These are phyloP conservation scores for Fistulinella prunicolor DNA, from an alignment of 768 basidiomycete genomes.

Conservation along the genomic window DNA sequence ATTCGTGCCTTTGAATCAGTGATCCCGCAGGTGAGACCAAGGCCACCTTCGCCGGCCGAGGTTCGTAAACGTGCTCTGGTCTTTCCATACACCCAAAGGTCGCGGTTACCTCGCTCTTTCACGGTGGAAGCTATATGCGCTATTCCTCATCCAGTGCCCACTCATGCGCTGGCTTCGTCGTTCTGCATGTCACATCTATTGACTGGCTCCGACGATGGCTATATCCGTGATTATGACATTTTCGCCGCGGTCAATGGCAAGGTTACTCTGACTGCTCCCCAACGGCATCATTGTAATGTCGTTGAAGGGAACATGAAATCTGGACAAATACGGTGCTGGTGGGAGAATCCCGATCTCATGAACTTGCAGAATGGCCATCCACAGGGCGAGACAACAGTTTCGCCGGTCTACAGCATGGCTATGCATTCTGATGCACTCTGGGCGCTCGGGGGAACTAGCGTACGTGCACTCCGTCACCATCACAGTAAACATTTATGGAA, in stretches of 20 bases:
- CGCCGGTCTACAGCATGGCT: slow-evolving; percentile 86
- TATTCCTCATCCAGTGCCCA: slow-evolving; percentile 84
- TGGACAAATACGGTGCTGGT: slow-evolving; percentile 85
- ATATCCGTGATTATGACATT: slow-evolving; percentile 89
- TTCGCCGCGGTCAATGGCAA: slow-evolving; percentile 87
- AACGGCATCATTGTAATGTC: slow-evolving; percentile 83
- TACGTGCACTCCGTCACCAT: slow-evolving; percentile 38
- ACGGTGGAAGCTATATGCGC: slow-evolving; percentile 91
- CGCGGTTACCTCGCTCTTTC: slow-evolving; percentile 55
- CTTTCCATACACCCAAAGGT: slow-evolving; percentile 29
- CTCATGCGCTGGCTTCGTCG: slow-evolving; percentile 84
- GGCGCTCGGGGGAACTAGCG: slow-evolving; percentile 85
- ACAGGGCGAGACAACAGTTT: slow-evolving; percentile 47
- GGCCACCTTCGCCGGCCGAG: slow-evolving; percentile 54
- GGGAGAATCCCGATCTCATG: slow-evolving; percentile 61
- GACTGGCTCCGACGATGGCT: slow-evolving; percentile 92
- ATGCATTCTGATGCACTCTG: slow-evolving; percentile 94
- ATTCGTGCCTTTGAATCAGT: slow-evolving; percentile 22
- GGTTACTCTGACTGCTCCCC: slow-evolving; percentile 81
- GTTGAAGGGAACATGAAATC: slow-evolving; percentile 92
- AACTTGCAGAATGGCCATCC: slow-evolving; percentile 24
- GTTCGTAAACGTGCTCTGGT: slow-evolving; percentile 47
- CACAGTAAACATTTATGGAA: slow-evolving; percentile 17
- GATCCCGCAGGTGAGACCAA: slow-evolving; percentile 29
- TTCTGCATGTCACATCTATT: slow-evolving; percentile 84